phyloP scores from a whole-genome alignment of 2,329 filamentous ascomycete species.

The Elsinoe australis region DNA sequence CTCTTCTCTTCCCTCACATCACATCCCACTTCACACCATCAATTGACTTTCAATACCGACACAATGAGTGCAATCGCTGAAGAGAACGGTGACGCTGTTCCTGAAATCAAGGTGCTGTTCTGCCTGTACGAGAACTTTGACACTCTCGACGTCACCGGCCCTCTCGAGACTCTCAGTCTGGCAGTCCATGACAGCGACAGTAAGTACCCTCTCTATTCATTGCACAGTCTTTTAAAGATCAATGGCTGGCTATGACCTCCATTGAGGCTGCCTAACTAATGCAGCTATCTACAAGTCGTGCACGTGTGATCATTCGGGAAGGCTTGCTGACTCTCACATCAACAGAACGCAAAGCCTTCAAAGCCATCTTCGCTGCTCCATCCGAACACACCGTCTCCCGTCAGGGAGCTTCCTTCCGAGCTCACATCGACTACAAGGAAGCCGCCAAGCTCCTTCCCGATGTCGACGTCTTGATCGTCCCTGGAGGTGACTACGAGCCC shows the following conservation, averaged over 20 bases:
- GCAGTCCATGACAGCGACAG: slow-evolving; percentile 50
- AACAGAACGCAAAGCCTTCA: slow-evolving; percentile 46
- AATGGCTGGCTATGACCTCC: no score
- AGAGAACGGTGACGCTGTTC: slow-evolving; percentile 32
- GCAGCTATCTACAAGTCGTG: no score
- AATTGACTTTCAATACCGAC: slow-evolving; percentile 27
- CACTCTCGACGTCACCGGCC: slow-evolving; percentile 50
- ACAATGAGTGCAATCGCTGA: slow-evolving; percentile 45
- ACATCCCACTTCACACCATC: slow-evolving; percentile 10
- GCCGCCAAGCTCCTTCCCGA: slow-evolving; percentile 64
- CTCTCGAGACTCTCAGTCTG: slow-evolving; percentile 50
- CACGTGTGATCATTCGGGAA: neutral
- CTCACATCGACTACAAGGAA: slow-evolving; percentile 71
- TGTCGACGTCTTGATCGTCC: slow-evolving; percentile 71
- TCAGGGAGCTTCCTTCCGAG: slow-evolving; percentile 62
- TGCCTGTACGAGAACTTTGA: slow-evolving; percentile 50
- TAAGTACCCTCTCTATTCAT: slow-evolving; percentile 33
- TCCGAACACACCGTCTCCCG: slow-evolving; percentile 42
- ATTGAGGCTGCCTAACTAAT: no score
- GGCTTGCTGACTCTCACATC: neutral
- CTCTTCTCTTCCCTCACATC: slow-evolving; percentile 10
- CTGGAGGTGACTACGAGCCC: slow-evolving; percentile 60
- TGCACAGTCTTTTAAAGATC: no score
- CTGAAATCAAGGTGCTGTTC: slow-evolving; percentile 53
- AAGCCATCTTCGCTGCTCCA: slow-evolving; percentile 45